Percentiles rank a stretch among this genome's conserved stretches.
These are phyloP conservation scores for Kwoniella botswanensis DNA, from an alignment of 768 basidiomycete genomes.

Conservation along the genomic window DNA sequence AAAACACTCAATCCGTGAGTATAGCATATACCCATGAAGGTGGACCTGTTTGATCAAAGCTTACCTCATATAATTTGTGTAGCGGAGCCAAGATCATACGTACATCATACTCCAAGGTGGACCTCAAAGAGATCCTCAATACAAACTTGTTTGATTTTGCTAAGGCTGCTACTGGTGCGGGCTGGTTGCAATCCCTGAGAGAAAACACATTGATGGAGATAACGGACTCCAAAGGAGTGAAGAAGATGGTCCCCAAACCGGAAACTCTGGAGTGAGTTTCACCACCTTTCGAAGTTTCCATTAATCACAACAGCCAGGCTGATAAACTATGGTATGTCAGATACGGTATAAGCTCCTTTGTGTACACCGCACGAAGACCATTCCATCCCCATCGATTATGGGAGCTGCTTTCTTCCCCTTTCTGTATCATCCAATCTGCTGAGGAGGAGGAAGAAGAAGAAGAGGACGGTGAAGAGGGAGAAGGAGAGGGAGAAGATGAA, in stretches of 20 bases:
- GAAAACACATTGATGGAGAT: slow-evolving; percentile 43
- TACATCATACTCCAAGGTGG: slow-evolving; percentile 42
- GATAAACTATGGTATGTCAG: neutral
- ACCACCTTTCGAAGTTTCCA: neutral
- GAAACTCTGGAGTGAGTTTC: slow-evolving; percentile 53
- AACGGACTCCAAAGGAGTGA: slow-evolving; percentile 32
- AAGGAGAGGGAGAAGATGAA: slow-evolving; percentile 15
- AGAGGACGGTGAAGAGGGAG: slow-evolving; percentile 28
- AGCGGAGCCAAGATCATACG: slow-evolving; percentile 35
- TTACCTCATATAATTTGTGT: no score
- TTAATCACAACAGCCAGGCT: neutral
- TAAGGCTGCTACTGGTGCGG: slow-evolving; percentile 48
- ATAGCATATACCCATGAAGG: neutral
- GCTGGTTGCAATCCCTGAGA: slow-evolving; percentile 55
- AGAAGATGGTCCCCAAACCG: slow-evolving; percentile 47
- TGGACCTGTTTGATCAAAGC: neutral
- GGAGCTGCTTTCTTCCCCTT: slow-evolving; percentile 48
- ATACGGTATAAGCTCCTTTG: slow-evolving; percentile 52
- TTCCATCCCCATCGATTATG: slow-evolving; percentile 57
- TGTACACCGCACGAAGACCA: slow-evolving; percentile 56
- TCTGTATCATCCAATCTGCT: slow-evolving; percentile 56
- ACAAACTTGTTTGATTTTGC: slow-evolving; percentile 54
- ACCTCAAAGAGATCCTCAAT: slow-evolving; percentile 52
- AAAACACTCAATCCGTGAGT: slow-evolving; percentile 54
- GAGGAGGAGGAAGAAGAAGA: slow-evolving; percentile 37